A percentile compares a stretch with the other conserved stretches of the same genome.
Conservation (phyloP, 148 eudicot species). For the Spergularia bocconei region DNA sequence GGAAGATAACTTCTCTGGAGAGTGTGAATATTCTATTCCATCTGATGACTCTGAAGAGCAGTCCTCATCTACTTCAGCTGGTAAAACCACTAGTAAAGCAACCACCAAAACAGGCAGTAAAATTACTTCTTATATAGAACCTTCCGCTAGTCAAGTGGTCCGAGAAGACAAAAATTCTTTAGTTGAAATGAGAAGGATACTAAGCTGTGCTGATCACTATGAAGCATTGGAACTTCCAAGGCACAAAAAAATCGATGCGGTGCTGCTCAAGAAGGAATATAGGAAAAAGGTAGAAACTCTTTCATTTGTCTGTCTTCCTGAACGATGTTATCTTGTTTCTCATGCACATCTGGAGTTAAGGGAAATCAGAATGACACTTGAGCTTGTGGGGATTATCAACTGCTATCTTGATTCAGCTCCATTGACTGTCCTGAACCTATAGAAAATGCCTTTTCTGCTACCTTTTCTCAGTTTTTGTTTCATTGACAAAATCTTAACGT, state of each 20-base stretch:
- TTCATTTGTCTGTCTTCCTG: background rate
- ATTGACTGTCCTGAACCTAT: too few relatives aligned
- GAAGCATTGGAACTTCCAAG: constrained; percentile 84
- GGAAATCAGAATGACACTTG: background rate
- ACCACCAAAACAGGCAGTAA: constrained; percentile 29
- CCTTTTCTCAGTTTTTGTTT: too few relatives aligned
- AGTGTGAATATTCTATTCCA: constrained; percentile 57
- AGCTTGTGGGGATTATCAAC: background rate
- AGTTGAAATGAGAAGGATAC: constrained; percentile 79
- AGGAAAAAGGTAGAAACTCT: constrained; percentile 60
- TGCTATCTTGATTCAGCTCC: too few relatives aligned
- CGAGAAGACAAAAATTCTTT: constrained; percentile 63
- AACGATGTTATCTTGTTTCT: background rate
- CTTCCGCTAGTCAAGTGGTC: constrained; percentile 51
- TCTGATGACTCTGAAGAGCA: constrained; percentile 64
- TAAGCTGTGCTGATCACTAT: constrained; percentile 69
- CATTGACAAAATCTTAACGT: background rate
- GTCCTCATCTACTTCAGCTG: constrained; percentile 45
- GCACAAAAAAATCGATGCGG: constrained; percentile 64
- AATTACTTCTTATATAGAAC: constrained; percentile 35
- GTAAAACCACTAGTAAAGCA: constrained; percentile 33
- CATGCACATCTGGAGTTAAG: background rate
- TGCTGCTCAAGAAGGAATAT: constrained; percentile 81
- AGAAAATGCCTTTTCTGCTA: too few relatives aligned
- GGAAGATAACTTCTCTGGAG: constrained; percentile 63